A percentile compares a stretch with the other conserved stretches of the same genome.
Evolutionary conservation across 2,329 filamentous ascomycete species (phyloP).

Genomic region (Xylariaceae sp.): DNA sequence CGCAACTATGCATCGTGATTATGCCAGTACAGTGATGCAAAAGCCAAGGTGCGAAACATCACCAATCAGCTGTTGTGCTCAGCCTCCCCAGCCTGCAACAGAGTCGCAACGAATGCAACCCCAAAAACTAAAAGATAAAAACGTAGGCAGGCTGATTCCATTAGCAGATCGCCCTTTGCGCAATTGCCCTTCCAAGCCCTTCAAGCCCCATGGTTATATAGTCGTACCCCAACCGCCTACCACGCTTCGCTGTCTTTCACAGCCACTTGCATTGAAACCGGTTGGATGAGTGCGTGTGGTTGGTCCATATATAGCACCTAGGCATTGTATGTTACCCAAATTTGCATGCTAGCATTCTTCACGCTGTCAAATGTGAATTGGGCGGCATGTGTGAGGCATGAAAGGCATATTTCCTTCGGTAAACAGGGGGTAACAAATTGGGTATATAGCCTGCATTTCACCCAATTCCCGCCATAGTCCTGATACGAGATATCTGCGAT

Average conservation of each 20-base stretch:
- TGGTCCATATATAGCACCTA: slow-evolving; percentile 18
- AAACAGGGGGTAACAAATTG: not conserved
- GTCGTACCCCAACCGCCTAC: not conserved
- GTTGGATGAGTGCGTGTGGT: not conserved
- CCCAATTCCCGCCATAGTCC: not conserved
- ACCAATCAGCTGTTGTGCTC: not conserved
- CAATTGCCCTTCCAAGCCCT: slow-evolving; percentile 6
- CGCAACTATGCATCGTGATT: not conserved
- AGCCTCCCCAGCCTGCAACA: slow-evolving; percentile 8
- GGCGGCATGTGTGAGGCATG: slow-evolving; percentile 2
- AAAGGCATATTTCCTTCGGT: slow-evolving; percentile 18
- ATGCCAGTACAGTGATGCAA: not conserved
- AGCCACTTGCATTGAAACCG: slow-evolving; percentile 16
- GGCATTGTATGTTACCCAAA: slow-evolving; percentile 15
- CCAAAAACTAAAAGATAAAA: no score
- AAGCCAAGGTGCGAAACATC: not conserved
- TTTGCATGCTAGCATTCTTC: slow-evolving; percentile 7
- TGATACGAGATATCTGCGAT: no score
- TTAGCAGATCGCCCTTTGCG: not conserved
- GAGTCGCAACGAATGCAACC: not conserved
- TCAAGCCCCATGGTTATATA: slow-evolving; percentile 1
- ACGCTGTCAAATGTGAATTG: not conserved
- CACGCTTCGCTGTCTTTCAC: slow-evolving; percentile 13
- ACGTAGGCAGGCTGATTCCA: no score
- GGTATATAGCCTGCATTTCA: slow-evolving; percentile 15